phyloP scores from a whole-genome alignment of 2,329 filamentous ascomycete genomes.

The Phialemoniopsis sp. region DNA sequence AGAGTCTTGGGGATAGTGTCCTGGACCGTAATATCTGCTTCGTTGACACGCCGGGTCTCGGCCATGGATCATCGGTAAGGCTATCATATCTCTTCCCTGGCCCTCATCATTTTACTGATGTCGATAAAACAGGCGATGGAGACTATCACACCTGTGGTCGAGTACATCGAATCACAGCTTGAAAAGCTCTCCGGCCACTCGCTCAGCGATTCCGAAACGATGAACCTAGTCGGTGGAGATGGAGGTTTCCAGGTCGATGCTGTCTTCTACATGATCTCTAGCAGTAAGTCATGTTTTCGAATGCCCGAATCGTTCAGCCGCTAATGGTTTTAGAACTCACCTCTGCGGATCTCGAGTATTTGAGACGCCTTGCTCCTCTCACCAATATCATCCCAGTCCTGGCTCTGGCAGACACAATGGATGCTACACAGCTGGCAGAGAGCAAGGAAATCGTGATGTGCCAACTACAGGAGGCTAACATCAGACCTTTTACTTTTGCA shows the following conservation, averaged over 20 bases:
- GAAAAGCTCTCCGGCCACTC: constrained; percentile 58
- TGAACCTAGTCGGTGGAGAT: constrained; percentile 73
- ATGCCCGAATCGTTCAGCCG: not conserved
- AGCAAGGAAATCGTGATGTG: constrained; percentile 57
- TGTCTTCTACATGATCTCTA: constrained; percentile 75
- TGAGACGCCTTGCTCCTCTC: constrained; percentile 63
- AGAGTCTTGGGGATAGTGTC: constrained; percentile 70
- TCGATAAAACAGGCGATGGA: constrained; percentile 41
- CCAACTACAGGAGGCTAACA: constrained; percentile 50
- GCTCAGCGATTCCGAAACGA: constrained; percentile 69
- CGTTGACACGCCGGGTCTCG: constrained; percentile 74
- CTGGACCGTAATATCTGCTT: constrained; percentile 93
- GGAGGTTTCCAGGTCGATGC: constrained; percentile 82
- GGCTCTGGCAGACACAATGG: constrained; percentile 69
- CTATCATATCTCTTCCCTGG: not conserved
- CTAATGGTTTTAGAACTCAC: constrained; percentile 42
- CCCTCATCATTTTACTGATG: constrained; percentile 8
- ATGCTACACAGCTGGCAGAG: constrained; percentile 47
- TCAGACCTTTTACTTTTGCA: constrained; percentile 52
- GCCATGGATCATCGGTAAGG: constrained; percentile 47
- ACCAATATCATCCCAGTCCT: constrained; percentile 86
- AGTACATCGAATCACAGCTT: constrained; percentile 71
- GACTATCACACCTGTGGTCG: constrained; percentile 54
- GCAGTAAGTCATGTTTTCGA: constrained; percentile 47
- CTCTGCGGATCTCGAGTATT: constrained; percentile 64